These are phyloP conservation scores for Escovopsis weberi DNA, from an alignment of 2,329 filamentous ascomycete species.

Conservation along the genomic window DNA sequence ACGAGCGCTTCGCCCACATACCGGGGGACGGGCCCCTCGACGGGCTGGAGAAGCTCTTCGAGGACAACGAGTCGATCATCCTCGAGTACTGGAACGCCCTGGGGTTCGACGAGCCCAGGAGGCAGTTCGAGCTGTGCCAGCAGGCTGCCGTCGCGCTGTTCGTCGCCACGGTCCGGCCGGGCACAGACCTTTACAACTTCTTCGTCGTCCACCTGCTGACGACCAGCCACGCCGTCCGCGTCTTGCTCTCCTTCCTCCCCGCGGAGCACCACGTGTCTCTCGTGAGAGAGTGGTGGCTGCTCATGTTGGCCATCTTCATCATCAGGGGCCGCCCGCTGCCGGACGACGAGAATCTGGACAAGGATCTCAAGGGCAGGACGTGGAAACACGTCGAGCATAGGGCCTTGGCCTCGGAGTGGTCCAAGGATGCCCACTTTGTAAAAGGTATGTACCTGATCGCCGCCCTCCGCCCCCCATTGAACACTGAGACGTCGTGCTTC, in stretches of 20 bases:
- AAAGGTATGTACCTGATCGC: slow-evolving; percentile 44
- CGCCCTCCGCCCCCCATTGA: too few relatives aligned
- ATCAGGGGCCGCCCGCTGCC: slow-evolving; percentile 59
- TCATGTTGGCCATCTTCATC: slow-evolving; percentile 66
- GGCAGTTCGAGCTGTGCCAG: slow-evolving; percentile 61
- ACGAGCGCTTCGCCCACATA: slow-evolving; percentile 54
- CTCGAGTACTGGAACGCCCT: slow-evolving; percentile 89
- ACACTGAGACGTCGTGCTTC: too few relatives aligned
- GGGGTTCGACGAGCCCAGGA: slow-evolving; percentile 53
- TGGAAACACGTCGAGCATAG: slow-evolving; percentile 67
- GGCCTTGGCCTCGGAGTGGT: slow-evolving; percentile 52
- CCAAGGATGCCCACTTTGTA: slow-evolving; percentile 69
- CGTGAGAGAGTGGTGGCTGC: slow-evolving; percentile 79
- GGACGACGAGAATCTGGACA: slow-evolving; percentile 46
- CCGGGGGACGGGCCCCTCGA: slow-evolving; percentile 42
- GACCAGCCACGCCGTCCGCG: slow-evolving; percentile 74
- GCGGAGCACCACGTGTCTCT: slow-evolving; percentile 56
- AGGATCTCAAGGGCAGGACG: slow-evolving; percentile 45
- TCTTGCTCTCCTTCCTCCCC: slow-evolving; percentile 67
- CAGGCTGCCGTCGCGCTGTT: slow-evolving; percentile 46
- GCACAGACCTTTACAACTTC: slow-evolving; percentile 61
- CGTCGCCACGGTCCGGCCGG: slow-evolving; percentile 42
- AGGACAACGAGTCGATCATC: slow-evolving; percentile 52
- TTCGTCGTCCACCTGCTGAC: slow-evolving; percentile 72
- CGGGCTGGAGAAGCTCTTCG: slow-evolving; percentile 55